Evolutionary conservation across 371 early-diverging fungal species (phyloP).

Genomic region (Mortierella sp.): DNA sequence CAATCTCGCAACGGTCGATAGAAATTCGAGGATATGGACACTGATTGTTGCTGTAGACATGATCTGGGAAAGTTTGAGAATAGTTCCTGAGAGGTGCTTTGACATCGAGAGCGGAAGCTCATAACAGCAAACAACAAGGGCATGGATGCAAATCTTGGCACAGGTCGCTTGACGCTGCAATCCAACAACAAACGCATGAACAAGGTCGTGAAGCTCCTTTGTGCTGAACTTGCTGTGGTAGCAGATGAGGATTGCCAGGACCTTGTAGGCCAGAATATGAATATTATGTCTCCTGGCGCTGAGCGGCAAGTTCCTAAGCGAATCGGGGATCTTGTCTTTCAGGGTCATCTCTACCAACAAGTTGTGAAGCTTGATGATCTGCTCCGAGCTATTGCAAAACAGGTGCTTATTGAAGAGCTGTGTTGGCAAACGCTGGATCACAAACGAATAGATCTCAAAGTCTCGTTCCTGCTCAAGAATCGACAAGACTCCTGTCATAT

Average conservation of each 20-base stretch:
- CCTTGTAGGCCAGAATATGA: slow-evolving; percentile 67
- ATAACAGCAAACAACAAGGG: slow-evolving; percentile 81
- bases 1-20: slow-evolving; percentile 85
- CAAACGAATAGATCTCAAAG: slow-evolving; percentile 71
- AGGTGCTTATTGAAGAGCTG: slow-evolving; percentile 82
- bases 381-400: slow-evolving; percentile 67
- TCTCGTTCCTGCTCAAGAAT: slow-evolving; percentile 71
- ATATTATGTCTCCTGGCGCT: slow-evolving; percentile 52
- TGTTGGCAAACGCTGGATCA: slow-evolving; percentile 68
- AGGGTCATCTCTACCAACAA: slow-evolving; percentile 38
- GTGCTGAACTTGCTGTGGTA: slow-evolving; percentile 80
- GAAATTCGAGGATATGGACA: slow-evolving; percentile 91
- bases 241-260: slow-evolving; percentile 76
- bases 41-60: slow-evolving; percentile 85
- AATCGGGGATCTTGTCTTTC: slow-evolving; percentile 37
- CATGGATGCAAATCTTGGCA: slow-evolving; percentile 85
- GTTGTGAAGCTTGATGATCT: slow-evolving; percentile 53
- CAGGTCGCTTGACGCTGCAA: slow-evolving; percentile 78
- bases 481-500: slow-evolving; percentile 62
- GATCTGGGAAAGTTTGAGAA: slow-evolving; percentile 83
- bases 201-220: slow-evolving; percentile 78
- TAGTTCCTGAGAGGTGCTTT: slow-evolving; percentile 77
- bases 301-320: slow-evolving; percentile 39
- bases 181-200: slow-evolving; percentile 82
- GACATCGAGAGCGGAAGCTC: slow-evolving; percentile 84